phyloP scores from a whole-genome alignment of 768 basidiomycete species.

The Boletus fagicola region DNA sequence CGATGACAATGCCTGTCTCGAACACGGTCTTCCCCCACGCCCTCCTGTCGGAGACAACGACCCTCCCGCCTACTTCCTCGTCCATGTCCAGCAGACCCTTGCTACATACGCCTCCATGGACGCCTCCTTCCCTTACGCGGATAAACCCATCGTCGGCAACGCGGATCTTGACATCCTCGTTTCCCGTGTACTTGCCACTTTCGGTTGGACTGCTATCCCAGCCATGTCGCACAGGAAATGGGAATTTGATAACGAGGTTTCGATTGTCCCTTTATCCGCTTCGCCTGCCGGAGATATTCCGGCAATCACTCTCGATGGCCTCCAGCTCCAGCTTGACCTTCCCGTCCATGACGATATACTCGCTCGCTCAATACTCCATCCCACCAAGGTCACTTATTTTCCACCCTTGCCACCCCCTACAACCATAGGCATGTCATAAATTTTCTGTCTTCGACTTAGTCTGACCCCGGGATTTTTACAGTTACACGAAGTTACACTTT shows the following conservation, averaged over 20 bases:
- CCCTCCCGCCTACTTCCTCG: constrained; percentile 32
- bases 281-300: not conserved
- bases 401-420: constrained; percentile 16
- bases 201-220: constrained; percentile 37
- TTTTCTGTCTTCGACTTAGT: not conserved
- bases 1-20: constrained; percentile 11
- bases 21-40: constrained; percentile 28
- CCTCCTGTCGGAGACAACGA: constrained; percentile 33
- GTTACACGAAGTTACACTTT: constrained; percentile 11
- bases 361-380: constrained; percentile 22
- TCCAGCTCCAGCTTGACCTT: constrained; percentile 31
- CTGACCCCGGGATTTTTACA: constrained; percentile 7
- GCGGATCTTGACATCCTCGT: constrained; percentile 46
- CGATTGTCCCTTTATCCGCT: constrained; percentile 19
- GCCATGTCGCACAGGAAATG: constrained; percentile 20
- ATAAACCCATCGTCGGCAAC: constrained; percentile 14
- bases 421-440: constrained; percentile 16
- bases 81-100: constrained; percentile 45
- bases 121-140: constrained; percentile 29
- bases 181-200: constrained; percentile 39
- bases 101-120: constrained; percentile 46
- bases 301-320: constrained; percentile 13
- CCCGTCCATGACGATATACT: constrained; percentile 24
- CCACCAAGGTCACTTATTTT: constrained; percentile 28
- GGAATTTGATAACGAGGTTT: constrained; percentile 31